phyloP scores from a whole-genome alignment of 1,139 yeast genomes.

The Saccharomyces hybrid region DNA sequence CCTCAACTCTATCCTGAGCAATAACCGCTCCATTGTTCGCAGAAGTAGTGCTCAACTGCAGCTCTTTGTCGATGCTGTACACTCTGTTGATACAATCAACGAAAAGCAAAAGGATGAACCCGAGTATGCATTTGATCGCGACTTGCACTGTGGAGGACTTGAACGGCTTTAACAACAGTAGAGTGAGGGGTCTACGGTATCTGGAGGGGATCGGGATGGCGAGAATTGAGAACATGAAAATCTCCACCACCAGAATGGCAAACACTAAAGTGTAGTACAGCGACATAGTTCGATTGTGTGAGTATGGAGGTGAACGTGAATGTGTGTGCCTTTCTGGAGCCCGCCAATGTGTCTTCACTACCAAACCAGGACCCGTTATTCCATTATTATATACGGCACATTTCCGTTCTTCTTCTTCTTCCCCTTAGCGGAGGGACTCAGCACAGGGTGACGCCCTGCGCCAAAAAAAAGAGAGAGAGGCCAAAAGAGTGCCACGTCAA shows the following conservation, averaged over 20 bases:
- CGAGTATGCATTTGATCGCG: constrained; percentile 73
- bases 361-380: not conserved
- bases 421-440: not conserved
- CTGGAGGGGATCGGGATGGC: constrained; percentile 81
- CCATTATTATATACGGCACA: not conserved
- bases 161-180: constrained; percentile 61
- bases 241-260: constrained; percentile 64
- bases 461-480: not conserved
- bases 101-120: constrained; percentile 77
- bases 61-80: constrained; percentile 59
- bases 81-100: constrained; percentile 86
- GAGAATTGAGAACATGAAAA: constrained; percentile 71
- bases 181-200: constrained; percentile 61
- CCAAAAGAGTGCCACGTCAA: not conserved
- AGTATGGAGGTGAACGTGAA: not conserved
- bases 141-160: constrained; percentile 65
- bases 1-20: constrained; percentile 24
- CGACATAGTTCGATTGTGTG: constrained; percentile 18
- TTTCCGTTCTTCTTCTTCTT: not conserved
- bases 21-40: constrained; percentile 9
- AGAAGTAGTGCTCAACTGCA: constrained; percentile 26
- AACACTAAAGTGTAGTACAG: constrained; percentile 43
- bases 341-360: not conserved
- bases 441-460: not conserved
- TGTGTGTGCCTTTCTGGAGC: not conserved